Evolutionary conservation across 805 yeast species (phyloP), one percentile per base, ranked within the genome.

Genomic region (Metschnikowia corniflorae): DNA sequence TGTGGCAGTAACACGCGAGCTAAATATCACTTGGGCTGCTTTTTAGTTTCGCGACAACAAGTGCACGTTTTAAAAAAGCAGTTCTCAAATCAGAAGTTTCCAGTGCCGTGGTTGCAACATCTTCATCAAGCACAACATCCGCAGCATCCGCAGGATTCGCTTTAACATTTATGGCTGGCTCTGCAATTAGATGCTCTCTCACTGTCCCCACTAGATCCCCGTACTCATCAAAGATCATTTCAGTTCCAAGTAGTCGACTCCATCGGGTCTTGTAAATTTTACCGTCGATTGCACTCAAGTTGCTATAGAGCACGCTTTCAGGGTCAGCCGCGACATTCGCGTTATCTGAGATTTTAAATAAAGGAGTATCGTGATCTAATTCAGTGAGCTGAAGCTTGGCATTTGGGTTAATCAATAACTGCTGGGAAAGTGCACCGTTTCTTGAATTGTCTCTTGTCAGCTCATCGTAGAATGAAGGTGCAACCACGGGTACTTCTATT

Each of bases 201-300:
- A 65, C 71, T 20, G 59, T 58, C 0, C 70, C 70, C 21, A 66
- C 51, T 26, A 63, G 46, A 23, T 67, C 67, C 0, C 72, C 73
- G 39, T 64, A 55, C 31, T 68, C 73, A 42, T 68, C 71, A 41
- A 67, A 63, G 2, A 68, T 49, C 38, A 65, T 48, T 32, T 67
- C 96, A 0, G 94, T 83, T 0, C 97, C 97, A 1, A 86, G 80
- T 3, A 86, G 59, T 37, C 74, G 74, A 28, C 72, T 69, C 96
- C 97, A 89, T 16, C 68, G 63, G 2, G 95, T 93, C 57, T 78
- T 77, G 55, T 78, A 86, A 4, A 86, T 59, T 25, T 72, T 65
- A 14, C 70, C 71, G 41, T 68, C 71, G 3, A 62, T 57, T 6
- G 64, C 57, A 16, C 59, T 51, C 21, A 65, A 38, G 29, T 61